A percentile compares a stretch with the other conserved stretches of the same genome.
phyloP scores from a whole-genome alignment of 768 basidiomycete species.

The Mrakia blollopis region DNA sequence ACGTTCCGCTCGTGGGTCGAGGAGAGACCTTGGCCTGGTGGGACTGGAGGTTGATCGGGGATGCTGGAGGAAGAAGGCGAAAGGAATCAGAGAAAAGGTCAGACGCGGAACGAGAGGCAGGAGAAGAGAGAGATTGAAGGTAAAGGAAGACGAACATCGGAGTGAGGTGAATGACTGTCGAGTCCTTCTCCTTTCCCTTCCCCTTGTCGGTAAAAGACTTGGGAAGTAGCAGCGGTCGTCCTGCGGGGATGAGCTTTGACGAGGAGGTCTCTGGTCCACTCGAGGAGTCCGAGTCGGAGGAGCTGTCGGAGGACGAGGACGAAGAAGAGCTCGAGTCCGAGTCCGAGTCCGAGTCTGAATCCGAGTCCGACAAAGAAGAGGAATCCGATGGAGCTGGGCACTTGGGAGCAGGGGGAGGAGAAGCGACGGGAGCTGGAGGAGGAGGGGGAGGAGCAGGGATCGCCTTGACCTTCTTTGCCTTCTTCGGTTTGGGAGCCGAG shows the following conservation, averaged over 20 bases:
- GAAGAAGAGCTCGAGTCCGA: conserved; percentile 1
- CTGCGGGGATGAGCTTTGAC: conserved; percentile 6
- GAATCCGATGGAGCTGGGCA: not conserved
- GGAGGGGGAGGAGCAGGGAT: not conserved
- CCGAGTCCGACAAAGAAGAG: conserved; percentile 1
- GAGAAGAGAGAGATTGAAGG: not conserved
- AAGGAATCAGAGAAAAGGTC: not conserved
- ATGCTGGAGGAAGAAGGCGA: conserved; percentile 15
- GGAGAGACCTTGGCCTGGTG: conserved; percentile 23
- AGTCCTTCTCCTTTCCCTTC: not conserved
- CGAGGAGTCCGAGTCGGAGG: conserved; percentile 9
- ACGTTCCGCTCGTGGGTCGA: conserved; percentile 28
- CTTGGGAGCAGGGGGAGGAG: not conserved
- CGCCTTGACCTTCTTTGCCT: conserved; percentile 2
- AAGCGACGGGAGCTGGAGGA: not conserved
- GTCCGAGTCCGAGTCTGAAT: conserved; percentile 7
- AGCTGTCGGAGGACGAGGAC: conserved; percentile 9
- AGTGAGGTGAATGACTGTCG: conserved; percentile 1
- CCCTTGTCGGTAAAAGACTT: not conserved
- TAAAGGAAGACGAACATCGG: not conserved
- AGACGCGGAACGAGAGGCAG: not conserved
- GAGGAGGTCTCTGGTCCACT: conserved; percentile 5
- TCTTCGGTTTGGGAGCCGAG: not conserved
- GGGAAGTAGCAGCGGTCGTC: not conserved
- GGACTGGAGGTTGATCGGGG: conserved; percentile 26